A percentile compares a stretch with the other conserved stretches of the same genome.
Conservation (phyloP, 2,329 filamentous ascomycete species). For the Dissoconium aciculare region DNA sequence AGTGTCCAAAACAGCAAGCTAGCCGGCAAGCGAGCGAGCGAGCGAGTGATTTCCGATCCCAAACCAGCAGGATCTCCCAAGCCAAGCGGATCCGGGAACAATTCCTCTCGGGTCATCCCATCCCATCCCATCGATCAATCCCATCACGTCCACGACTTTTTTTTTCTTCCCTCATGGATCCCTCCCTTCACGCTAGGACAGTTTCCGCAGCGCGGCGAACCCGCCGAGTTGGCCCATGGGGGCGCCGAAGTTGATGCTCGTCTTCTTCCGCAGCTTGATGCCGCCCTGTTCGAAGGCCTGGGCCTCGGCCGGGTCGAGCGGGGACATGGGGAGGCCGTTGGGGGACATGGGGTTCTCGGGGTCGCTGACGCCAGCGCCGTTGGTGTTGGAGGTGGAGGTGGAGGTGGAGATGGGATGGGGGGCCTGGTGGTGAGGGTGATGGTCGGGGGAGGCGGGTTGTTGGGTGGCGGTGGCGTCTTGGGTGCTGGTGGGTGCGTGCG, state of each 20-base stretch:
- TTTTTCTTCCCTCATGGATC: no score
- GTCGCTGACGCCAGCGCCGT: slow-evolving; percentile 11
- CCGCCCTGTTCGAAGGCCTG: slow-evolving; percentile 21
- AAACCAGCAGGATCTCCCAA: no score
- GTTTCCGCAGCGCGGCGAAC: slow-evolving; percentile 14
- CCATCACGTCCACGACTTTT: no score
- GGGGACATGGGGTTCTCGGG: slow-evolving; percentile 4
- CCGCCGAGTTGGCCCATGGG: slow-evolving; percentile 23
- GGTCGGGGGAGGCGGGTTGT: neutral
- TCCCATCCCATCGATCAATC: no score
- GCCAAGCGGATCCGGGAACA: no score
- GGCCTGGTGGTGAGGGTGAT: slow-evolving; percentile 1
- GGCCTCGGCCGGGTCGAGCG: slow-evolving; percentile 14
- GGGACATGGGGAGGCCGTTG: slow-evolving; percentile 9
- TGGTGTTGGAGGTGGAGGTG: no score
- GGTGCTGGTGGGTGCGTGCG: slow-evolving; percentile 7
- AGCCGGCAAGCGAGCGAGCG: no score
- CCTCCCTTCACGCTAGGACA: no score
- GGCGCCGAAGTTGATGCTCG: slow-evolving; percentile 24
- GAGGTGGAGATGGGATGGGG: neutral
- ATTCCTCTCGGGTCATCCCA: no score
- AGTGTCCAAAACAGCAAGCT: no score
- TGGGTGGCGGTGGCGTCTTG: neutral
- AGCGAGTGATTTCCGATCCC: no score
- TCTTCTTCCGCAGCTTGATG: slow-evolving; percentile 24